Evolutionary conservation across 2,329 filamentous ascomycete species (phyloP), one percentile per base, ranked within the genome.

Genomic region (Plectosphaerella sp.): DNA sequence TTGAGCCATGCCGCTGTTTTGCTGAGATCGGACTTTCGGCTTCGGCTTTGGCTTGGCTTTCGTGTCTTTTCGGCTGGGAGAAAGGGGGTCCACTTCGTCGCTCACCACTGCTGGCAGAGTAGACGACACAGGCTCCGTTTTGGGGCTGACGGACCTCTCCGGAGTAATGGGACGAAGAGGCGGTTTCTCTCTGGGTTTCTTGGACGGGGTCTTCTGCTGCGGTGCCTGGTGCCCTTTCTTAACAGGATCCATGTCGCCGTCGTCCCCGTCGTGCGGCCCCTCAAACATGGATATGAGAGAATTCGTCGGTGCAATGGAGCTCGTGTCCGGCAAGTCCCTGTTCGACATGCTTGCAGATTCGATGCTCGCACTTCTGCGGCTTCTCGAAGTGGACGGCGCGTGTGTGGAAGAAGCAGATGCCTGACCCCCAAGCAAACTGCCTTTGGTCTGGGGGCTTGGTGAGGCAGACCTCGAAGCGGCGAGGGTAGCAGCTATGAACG

Each of bases 221-320:
- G 45, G 20, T 16, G 20, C 6, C 12, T 14, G 37, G 6, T 37
- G 37, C 15, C 48, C 56, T 51, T 62, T 71, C 61, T 72, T 73
- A 6, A 66, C 60, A 4, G 67, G 66, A 45, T 70, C 66, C n/a
- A 58, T 59, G 15, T 56, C 48, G 14, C 39, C 53, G 6, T 22
- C 58, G 5, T 48, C 18, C 54, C 56, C 52, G 57, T 42, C 71
- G 5, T 12, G 41, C 12, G 41, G 75, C 56, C 76, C 72, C 67
- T 91, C 87, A 58, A 90, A 90, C 70, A 89, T 76, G 39, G 80
- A 80, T 50, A 90, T 85, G 18, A 90, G 72, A 5, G 83, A 80
- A 3, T 75, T 82, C 0, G 86, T 86, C 0, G 86, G 77, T 22
- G 79, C 72, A 48, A 88, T 84, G 6, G 82, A 72, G 1, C 74